Evolutionary conservation across 2,329 filamentous ascomycete species (phyloP).

Genomic region (Cadophora sp.): DNA sequence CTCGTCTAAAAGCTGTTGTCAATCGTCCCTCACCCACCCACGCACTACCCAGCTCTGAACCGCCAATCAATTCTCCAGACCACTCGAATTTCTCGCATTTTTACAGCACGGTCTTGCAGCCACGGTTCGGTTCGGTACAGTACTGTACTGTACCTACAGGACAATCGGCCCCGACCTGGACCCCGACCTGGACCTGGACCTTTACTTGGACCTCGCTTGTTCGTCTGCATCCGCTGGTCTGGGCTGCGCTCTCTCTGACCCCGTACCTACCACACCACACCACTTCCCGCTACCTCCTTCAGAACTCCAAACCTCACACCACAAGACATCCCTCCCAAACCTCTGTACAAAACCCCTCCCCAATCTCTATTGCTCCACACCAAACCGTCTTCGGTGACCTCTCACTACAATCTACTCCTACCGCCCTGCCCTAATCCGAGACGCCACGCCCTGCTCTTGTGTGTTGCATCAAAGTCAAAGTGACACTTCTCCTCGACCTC

Average conservation of each 20-base stretch:
- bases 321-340: neutral
- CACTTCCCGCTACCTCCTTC: slow-evolving; percentile 2
- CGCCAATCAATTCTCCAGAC: neutral
- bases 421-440: slow-evolving; percentile 29
- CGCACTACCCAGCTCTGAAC: neutral
- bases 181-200: slow-evolving; percentile 5
- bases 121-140: slow-evolving; percentile 1
- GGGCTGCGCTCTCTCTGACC: neutral
- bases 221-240: neutral
- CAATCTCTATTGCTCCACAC: slow-evolving; percentile 20
- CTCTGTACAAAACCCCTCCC: slow-evolving; percentile 12
- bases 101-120: neutral
- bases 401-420: neutral
- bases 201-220: slow-evolving; percentile 6
- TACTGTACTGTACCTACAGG: slow-evolving; percentile 10
- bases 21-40: slow-evolving; percentile 2
- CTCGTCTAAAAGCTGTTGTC: slow-evolving; percentile 14
- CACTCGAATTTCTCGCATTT: neutral
- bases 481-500: slow-evolving; percentile 17
- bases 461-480: slow-evolving; percentile 25
- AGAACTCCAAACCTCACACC: slow-evolving; percentile 1
- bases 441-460: slow-evolving; percentile 23
- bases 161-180: neutral
- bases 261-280: slow-evolving; percentile 12
- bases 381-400: neutral